Evolutionary conservation across 352 stramenopile species (phyloP).

Genomic region (Globisporangium iwayamae): DNA sequence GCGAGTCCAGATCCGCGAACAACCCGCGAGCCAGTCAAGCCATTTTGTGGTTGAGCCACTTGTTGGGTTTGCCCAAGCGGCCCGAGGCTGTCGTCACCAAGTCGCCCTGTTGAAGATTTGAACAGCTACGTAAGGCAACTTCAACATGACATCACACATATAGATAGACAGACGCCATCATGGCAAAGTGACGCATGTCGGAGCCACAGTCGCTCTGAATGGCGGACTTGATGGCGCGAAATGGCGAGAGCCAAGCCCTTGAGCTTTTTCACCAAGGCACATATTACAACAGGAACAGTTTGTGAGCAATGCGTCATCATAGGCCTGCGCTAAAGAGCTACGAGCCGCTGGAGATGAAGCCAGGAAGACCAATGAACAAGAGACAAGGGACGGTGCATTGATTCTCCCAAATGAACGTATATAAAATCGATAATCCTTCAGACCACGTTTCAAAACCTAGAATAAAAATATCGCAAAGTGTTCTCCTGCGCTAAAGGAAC

Average conservation of each 20-base stretch:
- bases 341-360: too few relatives aligned
- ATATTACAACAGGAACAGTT: too few relatives aligned
- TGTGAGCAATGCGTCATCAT: too few relatives aligned
- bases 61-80: neutral
- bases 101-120: neutral
- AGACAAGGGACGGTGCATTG: neutral
- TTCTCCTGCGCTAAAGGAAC: slow-evolving; percentile 17
- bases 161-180: neutral
- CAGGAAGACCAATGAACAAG: too few relatives aligned
- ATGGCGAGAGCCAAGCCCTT: too few relatives aligned
- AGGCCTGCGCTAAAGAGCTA: too few relatives aligned
- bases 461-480: slow-evolving; percentile 24
- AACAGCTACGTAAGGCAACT: neutral
- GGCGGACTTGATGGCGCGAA: too few relatives aligned
- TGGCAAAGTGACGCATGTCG: neutral
- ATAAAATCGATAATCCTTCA: slow-evolving; percentile 10
- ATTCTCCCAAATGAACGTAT: slow-evolving; percentile 10
- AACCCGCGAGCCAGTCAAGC: neutral
- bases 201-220: too few relatives aligned
- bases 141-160: neutral
- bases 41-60: neutral
- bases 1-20: neutral
- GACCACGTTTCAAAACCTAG: slow-evolving; percentile 20
- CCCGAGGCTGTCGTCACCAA: neutral
- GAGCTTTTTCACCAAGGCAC: too few relatives aligned